Evolutionary conservation across 2,329 filamentous ascomycete species (phyloP), one percentile per base, ranked within the genome.

Genomic region (Aspergillus tubingensis): DNA sequence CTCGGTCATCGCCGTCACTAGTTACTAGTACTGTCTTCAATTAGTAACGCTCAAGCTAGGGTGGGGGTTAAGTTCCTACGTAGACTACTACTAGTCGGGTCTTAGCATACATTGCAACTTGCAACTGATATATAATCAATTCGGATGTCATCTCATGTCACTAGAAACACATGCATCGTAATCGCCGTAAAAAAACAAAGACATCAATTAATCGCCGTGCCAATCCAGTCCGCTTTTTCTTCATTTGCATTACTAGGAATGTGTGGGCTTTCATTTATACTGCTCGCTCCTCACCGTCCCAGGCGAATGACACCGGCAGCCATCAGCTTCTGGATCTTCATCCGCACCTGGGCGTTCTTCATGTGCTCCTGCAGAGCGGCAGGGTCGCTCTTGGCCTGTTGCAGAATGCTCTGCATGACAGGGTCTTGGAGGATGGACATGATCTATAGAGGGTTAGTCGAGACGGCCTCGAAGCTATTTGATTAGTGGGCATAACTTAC

Each of bases 401-500:
- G 93, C 59, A 98, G 86, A 68, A 97, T 97, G 67, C 90, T 90
- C 81, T 99, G 92, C 94, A 99, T 98, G 74, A 99, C 89, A 15
- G 95, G 95, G 74, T 99, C 95, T 77, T 93, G 89, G 80, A 98
- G 91, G 73, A 97, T 94, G 64, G 83, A 79, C 85, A 96, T 91
- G 75, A 98, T 96, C 88, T 84, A 65, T 25, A 3, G 49, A 51
- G 27, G 5, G 5, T 54, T 48, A 57, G 70, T 68, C 67, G 57
- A 8, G 19, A 36, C 1, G 15, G 5, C 3, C 11, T 38, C 19
- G n/a, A 13, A 39, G 49, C 5, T 21, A 1, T 15, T 15, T 7
- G 23, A 1, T 25, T 7, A 25, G 17, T 19, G 43, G 41, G 15
- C 8, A 21, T 6, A 15, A 57, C 88, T 81, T 80, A 94, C 91